phyloP scores from a whole-genome alignment of 1,284 basidiomycete species.

The Ustilago crameri region DNA sequence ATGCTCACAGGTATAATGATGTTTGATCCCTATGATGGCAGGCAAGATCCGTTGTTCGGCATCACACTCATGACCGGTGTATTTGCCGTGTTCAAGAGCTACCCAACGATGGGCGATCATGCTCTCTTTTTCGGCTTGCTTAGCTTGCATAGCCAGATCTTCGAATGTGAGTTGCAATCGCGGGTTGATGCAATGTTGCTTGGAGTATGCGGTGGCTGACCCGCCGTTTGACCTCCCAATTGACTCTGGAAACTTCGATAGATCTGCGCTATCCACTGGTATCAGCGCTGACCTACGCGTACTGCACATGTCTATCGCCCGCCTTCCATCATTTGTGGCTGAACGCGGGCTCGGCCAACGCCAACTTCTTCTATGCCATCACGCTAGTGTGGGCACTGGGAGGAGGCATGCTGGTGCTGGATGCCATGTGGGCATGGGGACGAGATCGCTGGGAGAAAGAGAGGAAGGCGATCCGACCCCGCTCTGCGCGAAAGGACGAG shows the following conservation, averaged over 20 bases:
- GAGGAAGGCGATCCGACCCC: slow-evolving; percentile 33
- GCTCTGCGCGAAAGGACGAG: not conserved
- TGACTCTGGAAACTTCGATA: slow-evolving; percentile 65
- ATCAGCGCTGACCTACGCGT: slow-evolving; percentile 82
- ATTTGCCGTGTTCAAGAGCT: slow-evolving; percentile 87
- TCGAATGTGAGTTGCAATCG: slow-evolving; percentile 75
- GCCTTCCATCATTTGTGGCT: slow-evolving; percentile 94
- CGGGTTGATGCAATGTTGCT: not conserved
- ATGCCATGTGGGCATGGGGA: slow-evolving; percentile 78
- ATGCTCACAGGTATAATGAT: slow-evolving; percentile 62
- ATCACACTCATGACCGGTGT: slow-evolving; percentile 81
- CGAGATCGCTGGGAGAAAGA: slow-evolving; percentile 59
- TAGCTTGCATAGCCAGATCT: slow-evolving; percentile 83
- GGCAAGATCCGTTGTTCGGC: slow-evolving; percentile 86
- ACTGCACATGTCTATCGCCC: slow-evolving; percentile 86
- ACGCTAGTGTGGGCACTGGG: slow-evolving; percentile 92
- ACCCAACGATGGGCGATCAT: slow-evolving; percentile 88
- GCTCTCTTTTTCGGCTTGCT: slow-evolving; percentile 85
- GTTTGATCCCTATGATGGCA: not conserved
- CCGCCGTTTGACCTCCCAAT: not conserved
- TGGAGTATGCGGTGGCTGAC: not conserved
- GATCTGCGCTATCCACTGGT: slow-evolving; percentile 89
- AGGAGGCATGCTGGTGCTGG: slow-evolving; percentile 83
- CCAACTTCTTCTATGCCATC: slow-evolving; percentile 97
- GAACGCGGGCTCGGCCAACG: slow-evolving; percentile 89